Percentiles rank a stretch among this genome's conserved stretches.
These are phyloP conservation scores for Eucalyptus tenuipes DNA, from an alignment of 345 rosid genomes.

Conservation along the genomic window DNA sequence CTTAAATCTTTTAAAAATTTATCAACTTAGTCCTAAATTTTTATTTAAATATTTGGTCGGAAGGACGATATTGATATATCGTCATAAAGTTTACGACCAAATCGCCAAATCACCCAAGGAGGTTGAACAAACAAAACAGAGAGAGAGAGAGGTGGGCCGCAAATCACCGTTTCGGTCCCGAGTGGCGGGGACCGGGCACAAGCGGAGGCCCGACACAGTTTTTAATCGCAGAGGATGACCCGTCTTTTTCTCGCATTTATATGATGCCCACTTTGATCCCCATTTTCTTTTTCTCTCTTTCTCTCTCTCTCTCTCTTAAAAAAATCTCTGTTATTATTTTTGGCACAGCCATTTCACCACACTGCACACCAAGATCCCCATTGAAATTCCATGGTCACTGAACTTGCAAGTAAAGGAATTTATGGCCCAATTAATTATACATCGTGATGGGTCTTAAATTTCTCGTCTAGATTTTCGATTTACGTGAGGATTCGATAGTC, in stretches of 20 bases:
- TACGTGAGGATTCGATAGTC: neutral
- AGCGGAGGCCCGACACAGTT: slow-evolving; percentile 6
- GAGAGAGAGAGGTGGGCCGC: neutral
- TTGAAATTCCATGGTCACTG: neutral
- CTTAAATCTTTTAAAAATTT: fast-evolving
- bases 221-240: slow-evolving; percentile 7
- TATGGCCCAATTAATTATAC: neutral
- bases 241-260: slow-evolving; percentile 24
- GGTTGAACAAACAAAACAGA: neutral
- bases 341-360: neutral
- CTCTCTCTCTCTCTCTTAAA: too few relatives aligned
- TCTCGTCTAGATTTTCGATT: neutral
- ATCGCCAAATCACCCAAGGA: neutral
- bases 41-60: neutral
- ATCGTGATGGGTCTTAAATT: neutral
- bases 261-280: neutral
- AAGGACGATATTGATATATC: neutral
- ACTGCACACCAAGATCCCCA: neutral
- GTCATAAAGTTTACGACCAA: neutral
- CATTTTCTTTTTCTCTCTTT: neutral
- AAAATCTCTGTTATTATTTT: neutral
- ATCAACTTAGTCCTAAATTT: too few relatives aligned
- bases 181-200: slow-evolving; percentile 15
- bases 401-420: neutral
- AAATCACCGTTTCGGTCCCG: neutral